phyloP scores from a whole-genome alignment of 192 early-diverging fungal species.

The Backusella morwellensis region DNA sequence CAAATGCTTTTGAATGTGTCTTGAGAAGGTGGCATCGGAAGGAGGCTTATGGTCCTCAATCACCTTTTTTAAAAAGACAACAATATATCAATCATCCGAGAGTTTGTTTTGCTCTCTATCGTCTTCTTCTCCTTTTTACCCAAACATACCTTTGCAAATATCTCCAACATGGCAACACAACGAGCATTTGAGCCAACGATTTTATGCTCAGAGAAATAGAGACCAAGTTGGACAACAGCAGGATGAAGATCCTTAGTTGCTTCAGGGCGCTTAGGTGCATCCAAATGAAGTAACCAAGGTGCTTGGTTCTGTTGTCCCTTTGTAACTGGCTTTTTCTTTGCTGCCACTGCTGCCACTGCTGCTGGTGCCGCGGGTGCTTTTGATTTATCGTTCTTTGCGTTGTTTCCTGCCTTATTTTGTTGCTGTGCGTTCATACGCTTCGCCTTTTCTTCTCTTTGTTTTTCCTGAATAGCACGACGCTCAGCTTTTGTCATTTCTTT shows the following conservation, averaged over 20 bases:
- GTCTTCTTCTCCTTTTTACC: neutral
- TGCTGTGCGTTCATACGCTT: conserved; percentile 37
- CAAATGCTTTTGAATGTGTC: conserved; percentile 79
- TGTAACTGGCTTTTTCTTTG: conserved; percentile 23
- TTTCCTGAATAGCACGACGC: conserved; percentile 82
- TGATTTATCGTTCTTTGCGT: conserved; percentile 1
- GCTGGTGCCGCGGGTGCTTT: conserved; percentile 1
- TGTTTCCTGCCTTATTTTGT: conserved; percentile 42
- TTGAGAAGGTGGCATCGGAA: conserved; percentile 67
- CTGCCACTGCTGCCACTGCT: conserved; percentile 15
- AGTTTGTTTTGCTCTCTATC: neutral
- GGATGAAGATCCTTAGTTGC: conserved; percentile 80
- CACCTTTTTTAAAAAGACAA: conserved; percentile 39
- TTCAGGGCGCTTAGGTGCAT: conserved; percentile 49
- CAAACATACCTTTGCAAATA: conserved; percentile 71
- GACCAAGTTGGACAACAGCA: conserved; percentile 77
- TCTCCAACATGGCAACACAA: conserved; percentile 82
- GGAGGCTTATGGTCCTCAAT: conserved; percentile 94
- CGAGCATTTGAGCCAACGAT: conserved; percentile 92
- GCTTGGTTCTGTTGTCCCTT: conserved; percentile 53
- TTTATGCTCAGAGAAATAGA: conserved; percentile 83
- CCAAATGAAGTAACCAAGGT: conserved; percentile 77
- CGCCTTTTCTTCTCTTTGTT: conserved; percentile 79
- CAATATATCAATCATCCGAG: neutral
- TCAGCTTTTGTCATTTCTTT: conserved; percentile 91